Evolutionary conservation across 2,329 filamentous ascomycete genomes (phyloP), one percentile per base, ranked within the genome.

Genomic region (Aspergillus sp.): DNA sequence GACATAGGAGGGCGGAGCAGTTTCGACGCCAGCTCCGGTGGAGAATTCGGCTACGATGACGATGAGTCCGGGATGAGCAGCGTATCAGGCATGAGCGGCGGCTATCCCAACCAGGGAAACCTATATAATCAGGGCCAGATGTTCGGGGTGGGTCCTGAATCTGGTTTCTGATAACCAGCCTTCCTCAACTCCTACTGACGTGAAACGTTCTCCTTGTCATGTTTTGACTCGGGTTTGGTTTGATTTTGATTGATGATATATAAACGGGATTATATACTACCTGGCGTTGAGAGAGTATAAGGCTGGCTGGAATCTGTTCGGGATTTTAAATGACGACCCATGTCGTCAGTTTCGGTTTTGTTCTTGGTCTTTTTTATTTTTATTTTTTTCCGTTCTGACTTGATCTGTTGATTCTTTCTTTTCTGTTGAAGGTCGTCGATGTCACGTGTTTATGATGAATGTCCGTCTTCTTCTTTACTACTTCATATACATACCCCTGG

Each of bases 1-100:
- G 73, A 76, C 44, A 84, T 89, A 36, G 85, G 88, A 43, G 86
- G 51, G 1, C 78, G 81, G 1, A 80, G 80, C 30, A 80, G 66
- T 45, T 71, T 68, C 43, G 68, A 71, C 49, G 68, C 68, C 7
- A 71, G 68, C 44, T 71, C 68, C 19, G 68, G 68, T 12, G 66
- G 67, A 7, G 68, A 71, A 50, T 70, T 64, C 47, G 67, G 66
- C 2, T 68, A 63, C 32, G 67, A 71, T n/a, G 68, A 71, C 27
- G 68, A 71, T 43, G 67, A 71, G 40, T 62, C 67, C 1, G 62
- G 61, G n/a, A 36, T 66, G 35, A 61, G 60, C 44, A 64, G 58
- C 47, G 57, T 58, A 38, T 61, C 66, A 5, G 63, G 65, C 2
- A 54, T 69, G 49, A 60, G 60, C 49, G 61, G 59, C 38, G 61